phyloP scores from a whole-genome alignment of 2,329 filamentous ascomycete genomes.

The Onygenales sp. region DNA sequence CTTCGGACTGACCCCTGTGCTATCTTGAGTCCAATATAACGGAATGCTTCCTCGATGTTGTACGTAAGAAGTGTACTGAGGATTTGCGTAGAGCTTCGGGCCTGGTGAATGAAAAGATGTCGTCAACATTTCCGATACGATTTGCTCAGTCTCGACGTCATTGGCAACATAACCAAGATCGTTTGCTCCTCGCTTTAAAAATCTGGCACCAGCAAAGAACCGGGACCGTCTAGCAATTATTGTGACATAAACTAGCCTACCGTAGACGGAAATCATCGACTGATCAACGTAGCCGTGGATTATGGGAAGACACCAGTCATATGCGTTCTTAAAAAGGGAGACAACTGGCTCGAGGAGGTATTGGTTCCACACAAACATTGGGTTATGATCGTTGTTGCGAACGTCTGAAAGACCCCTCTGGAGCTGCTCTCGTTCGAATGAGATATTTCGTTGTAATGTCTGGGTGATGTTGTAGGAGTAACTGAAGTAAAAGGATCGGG shows the following conservation, averaged over 20 bases:
- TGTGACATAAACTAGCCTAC: conserved; percentile 80
- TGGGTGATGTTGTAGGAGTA: conserved; percentile 95
- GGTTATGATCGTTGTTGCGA: conserved; percentile 71
- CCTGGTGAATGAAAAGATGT: conserved; percentile 94
- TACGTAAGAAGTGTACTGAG: conserved; percentile 90
- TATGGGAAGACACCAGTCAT: conserved; percentile 92
- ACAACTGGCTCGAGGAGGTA: conserved; percentile 73
- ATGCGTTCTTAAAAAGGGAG: conserved; percentile 63
- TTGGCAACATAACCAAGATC: conserved; percentile 94
- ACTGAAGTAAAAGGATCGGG: conserved; percentile 92
- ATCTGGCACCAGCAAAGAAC: conserved; percentile 88
- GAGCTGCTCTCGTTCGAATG: conserved; percentile 63
- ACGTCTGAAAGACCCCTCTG: conserved; percentile 53
- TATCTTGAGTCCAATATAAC: conserved; percentile 95
- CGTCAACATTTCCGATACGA: conserved; percentile 86
- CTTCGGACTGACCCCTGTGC: conserved; percentile 87
- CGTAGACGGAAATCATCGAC: conserved; percentile 74
- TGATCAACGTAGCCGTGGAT: conserved; percentile 97
- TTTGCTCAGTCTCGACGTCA: conserved; percentile 97
- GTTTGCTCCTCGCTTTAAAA: conserved; percentile 89
- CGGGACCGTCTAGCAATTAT: conserved; percentile 87
- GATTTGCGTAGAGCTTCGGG: conserved; percentile 73
- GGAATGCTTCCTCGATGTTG: conserved; percentile 96
- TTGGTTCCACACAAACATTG: conserved; percentile 98
- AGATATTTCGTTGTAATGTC: conserved; percentile 86